phyloP scores from a whole-genome alignment of 768 basidiomycete species.

The Psilocybe cyanescens region DNA sequence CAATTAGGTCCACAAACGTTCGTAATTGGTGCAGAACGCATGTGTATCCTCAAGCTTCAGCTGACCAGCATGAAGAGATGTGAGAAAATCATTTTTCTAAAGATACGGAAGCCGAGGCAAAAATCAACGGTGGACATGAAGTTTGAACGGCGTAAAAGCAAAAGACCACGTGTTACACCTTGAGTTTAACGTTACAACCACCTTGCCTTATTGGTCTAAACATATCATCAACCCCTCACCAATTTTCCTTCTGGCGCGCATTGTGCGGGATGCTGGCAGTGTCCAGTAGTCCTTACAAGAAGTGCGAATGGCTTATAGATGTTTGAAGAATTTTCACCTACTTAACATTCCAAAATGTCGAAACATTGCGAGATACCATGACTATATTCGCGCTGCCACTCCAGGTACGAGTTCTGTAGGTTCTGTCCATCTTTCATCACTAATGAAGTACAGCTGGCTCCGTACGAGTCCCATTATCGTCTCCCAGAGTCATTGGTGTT shows the following conservation, averaged over 20 bases:
- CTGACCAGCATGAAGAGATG: background rate
- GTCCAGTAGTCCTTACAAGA: slow-evolving; percentile 8
- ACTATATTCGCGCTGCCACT: slow-evolving; percentile 65
- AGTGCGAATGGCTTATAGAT: slow-evolving; percentile 29
- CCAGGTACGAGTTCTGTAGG: slow-evolving; percentile 28
- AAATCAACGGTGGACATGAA: too few species aligned
- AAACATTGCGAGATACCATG: slow-evolving; percentile 55
- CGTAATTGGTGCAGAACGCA: background rate
- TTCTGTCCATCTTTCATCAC: slow-evolving; percentile 1
- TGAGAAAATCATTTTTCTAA: too few species aligned
- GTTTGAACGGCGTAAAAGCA: too few species aligned
- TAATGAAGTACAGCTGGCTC: slow-evolving; percentile 52
- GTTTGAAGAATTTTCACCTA: slow-evolving; percentile 14
- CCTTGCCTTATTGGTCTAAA: background rate
- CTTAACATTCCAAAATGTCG: slow-evolving; percentile 15
- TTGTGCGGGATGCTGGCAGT: slow-evolving; percentile 23
- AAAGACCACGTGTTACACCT: slow-evolving; percentile 1
- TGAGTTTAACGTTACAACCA: background rate
- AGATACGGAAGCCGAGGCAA: too few species aligned
- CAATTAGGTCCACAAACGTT: background rate
- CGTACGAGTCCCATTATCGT: slow-evolving; percentile 70
- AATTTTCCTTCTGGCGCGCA: slow-evolving; percentile 10
- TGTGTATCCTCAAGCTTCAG: background rate
- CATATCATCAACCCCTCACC: background rate
- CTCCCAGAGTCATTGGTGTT: slow-evolving; percentile 79